phyloP scores from a whole-genome alignment of 441 rosid species.

The Pelargonium myrrhifolium region DNA sequence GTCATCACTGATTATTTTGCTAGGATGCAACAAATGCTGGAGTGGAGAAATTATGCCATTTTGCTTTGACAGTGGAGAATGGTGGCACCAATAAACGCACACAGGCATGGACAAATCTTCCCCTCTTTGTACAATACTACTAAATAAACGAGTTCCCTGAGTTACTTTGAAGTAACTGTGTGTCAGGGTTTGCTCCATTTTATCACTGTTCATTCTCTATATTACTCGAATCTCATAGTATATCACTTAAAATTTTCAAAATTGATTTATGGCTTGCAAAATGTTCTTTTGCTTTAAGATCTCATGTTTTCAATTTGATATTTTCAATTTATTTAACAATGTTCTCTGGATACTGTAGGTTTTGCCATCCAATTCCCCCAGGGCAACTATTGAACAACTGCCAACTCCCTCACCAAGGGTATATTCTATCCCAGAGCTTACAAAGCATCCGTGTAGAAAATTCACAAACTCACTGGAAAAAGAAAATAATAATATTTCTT shows the following conservation, averaged over 20 bases:
- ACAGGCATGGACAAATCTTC: constrained; percentile 39
- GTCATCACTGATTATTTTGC: neutral
- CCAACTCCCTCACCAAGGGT: constrained; percentile 58
- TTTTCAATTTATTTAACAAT: constrained; percentile 8
- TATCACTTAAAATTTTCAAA: neutral
- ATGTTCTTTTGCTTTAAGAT: neutral
- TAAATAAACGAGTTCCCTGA: neutral
- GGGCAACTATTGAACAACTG: constrained; percentile 35
- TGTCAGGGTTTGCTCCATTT: neutral
- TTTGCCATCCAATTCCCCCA: constrained; percentile 37
- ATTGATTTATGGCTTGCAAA: neutral
- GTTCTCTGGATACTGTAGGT: constrained; percentile 38
- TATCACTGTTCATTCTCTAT: no score
- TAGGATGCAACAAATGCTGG: constrained; percentile 56
- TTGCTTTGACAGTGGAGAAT: constrained; percentile 35
- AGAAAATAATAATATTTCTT: no score
- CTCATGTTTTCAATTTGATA: constrained; percentile 5
- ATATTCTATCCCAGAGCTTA: constrained; percentile 11
- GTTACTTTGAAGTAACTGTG: neutral
- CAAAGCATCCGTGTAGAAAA: no score
- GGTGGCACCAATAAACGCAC: constrained; percentile 28
- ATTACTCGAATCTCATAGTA: neutral
- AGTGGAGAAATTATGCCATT: constrained; percentile 41
- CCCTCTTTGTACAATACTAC: constrained; percentile 3
- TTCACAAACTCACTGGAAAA: no score